Evolutionary conservation across 2,329 filamentous ascomycete genomes (phyloP), one percentile per base, ranked within the genome.

Genomic region (Clonostachys solani): DNA sequence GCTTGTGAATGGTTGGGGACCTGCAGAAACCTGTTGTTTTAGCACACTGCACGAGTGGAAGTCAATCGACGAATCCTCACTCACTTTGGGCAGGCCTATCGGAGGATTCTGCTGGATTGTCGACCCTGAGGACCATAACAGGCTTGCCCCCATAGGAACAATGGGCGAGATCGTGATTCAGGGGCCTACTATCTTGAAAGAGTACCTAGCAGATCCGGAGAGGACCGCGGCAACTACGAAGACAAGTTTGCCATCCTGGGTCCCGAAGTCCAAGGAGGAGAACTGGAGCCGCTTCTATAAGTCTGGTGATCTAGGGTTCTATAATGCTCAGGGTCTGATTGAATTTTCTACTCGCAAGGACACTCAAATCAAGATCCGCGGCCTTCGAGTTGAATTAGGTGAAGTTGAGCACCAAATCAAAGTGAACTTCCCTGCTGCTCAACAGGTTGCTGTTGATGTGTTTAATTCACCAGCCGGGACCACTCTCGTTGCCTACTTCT

Each of bases 341-440:
- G 33, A 35, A 12, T 45, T 36, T 19, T 18, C 37, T 2, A 80
- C 56, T 5, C 17, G 42, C 10, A 18, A 29, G n/a, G 42, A 43
- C 42, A 43, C 17, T 16, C 42, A 43, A 33, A 67, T 80, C 42
- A 81, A 81, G 55, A 56, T 81, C 13, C 67, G 70, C 29, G 81
- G 80, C 41, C 78, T 70, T 47, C 57, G 75, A 47, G 63, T 77
- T 49, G 80, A 73, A 59, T 62, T 74, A 12, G 48, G 40, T 16
- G 49, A 50, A n/a, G 33, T 50, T 37, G 49, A 50, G 43, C 19
- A 49, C 36, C 17, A 42, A 10, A 42, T 42, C 29, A 40, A 40
- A 16, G 9, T 16, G n/a, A 29, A 12, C 16, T 10, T 50, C 12
- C 35, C 43, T 5, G 15, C 40, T 23, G 48, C 41, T 4, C 19